Base-by-base conservation (phyloP, 2,329 filamentous ascomycete species). In the Sporothrix pseudoabietina region DNA sequence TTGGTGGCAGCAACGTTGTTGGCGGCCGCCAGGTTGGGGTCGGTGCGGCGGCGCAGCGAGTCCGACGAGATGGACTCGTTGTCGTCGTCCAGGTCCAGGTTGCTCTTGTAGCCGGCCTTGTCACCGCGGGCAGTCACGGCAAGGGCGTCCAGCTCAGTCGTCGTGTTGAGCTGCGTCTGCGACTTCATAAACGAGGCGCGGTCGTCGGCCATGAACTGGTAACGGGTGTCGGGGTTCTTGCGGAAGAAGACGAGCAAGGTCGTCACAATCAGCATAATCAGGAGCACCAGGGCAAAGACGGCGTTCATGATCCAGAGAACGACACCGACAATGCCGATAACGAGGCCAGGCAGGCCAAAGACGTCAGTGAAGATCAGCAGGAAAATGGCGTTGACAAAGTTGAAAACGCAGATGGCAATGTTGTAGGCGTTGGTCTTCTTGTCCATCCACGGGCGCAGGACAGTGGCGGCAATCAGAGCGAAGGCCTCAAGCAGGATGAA, bases 391-490 rank as follows among this genome's bases (percentile, higher is more conserved):
- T 93, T 94, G 79, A 96, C 82, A 82, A 96, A 94, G 84, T 95
- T 96, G 81, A 95, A 86, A 47, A 89, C 90, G 73, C 88, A 90
- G 78, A 96, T 97, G 74, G 92, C 87, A 79, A 97, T 95, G 85
- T 96, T 96, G 87, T 94, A 95, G 73, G 90, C 89, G 81, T 97
- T 97, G 75, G 93, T 96, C 84, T 93, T 94, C 88, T 95, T 96
- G 86, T 97, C 93, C 93, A 97, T 97, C 89, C 92, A 97, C n/a
- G 93, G 93, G 71, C 92, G 89, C 78, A 96, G 83, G 68, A 94
- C 89, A 78, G 89, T 91, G 71, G 92, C 89, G 57, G 84, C 87
- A 78, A 96, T 90, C 74, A 97, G 86, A 76, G 91, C 89, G 68
- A 82, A 87, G 4, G 89, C 89, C 81, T 97, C 93, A 74, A 96